A percentile compares a stretch with the other conserved stretches of the same genome.
phyloP scores from a whole-genome alignment of 352 stramenopile species.

The Phytophthora citricola region DNA sequence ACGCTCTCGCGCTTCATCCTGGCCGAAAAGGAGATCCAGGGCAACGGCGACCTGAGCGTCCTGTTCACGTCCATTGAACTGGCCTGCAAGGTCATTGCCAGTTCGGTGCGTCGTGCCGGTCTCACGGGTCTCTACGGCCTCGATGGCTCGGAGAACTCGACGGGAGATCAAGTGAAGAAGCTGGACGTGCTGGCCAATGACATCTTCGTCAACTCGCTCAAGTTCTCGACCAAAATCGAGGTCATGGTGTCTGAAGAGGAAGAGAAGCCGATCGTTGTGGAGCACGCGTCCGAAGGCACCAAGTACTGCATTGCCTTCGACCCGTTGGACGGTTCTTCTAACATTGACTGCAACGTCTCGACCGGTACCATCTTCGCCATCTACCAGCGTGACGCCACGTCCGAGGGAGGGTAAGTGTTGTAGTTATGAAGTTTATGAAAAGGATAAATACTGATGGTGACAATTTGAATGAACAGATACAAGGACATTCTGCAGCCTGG shows the following conservation, averaged over 20 bases:
- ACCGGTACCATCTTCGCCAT: constrained; percentile 99
- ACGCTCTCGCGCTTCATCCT: constrained; percentile 96
- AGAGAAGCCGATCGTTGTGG: constrained; percentile 97
- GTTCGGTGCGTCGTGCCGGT: constrained; percentile 95
- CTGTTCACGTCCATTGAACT: constrained; percentile 97
- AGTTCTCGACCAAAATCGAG: constrained; percentile 96
- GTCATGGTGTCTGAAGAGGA: constrained; percentile 99
- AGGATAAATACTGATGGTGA: constrained; percentile 6
- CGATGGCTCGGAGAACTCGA: constrained; percentile 97
- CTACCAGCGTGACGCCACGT: constrained; percentile 88
- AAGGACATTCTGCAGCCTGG: constrained; percentile 95
- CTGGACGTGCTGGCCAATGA: constrained; percentile 99
- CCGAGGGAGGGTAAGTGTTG: constrained; percentile 49
- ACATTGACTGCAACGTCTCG: constrained; percentile 99
- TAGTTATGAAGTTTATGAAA: background rate
- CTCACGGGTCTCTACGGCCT: constrained; percentile 93
- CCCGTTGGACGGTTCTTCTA: constrained; percentile 98
- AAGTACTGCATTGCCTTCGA: constrained; percentile 99
- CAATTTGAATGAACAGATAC: constrained; percentile 42
- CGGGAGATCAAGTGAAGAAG: constrained; percentile 99
- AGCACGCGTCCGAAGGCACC: constrained; percentile 47
- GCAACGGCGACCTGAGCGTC: constrained; percentile 94
- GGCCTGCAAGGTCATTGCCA: constrained; percentile 98
- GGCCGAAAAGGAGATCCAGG: constrained; percentile 91
- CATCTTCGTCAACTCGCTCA: constrained; percentile 97